phyloP scores from a whole-genome alignment of 495 filamentous ascomycete species.

The Lasiosphaeriaceae sp. region DNA sequence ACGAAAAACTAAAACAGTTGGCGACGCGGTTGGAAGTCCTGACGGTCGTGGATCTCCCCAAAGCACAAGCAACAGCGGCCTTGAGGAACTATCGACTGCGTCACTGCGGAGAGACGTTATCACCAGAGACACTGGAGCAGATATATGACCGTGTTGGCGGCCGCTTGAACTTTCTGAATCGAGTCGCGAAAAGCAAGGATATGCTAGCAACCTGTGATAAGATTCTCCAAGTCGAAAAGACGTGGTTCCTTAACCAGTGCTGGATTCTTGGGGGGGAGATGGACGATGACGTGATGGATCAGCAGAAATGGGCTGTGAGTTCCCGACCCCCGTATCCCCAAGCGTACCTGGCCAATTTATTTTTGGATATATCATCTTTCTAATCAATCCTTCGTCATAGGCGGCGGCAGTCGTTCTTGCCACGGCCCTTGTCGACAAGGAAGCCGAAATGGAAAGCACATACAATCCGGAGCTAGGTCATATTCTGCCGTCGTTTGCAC shows the following conservation, averaged over 20 bases:
- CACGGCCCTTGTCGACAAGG: constrained; percentile 77
- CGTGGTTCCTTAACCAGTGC: constrained; percentile 92
- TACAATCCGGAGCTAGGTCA: constrained; percentile 67
- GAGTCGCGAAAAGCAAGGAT: constrained; percentile 75
- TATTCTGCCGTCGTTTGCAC: constrained; percentile 72
- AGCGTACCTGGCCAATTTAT: background rate
- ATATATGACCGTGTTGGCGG: constrained; percentile 85
- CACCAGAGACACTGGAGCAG: constrained; percentile 56
- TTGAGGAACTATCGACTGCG: constrained; percentile 69
- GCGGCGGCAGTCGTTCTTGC: constrained; percentile 93
- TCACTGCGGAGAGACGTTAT: constrained; percentile 59
- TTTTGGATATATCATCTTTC: background rate
- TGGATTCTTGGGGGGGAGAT: constrained; percentile 89
- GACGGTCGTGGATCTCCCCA: constrained; percentile 74
- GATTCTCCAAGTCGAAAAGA: constrained; percentile 80
- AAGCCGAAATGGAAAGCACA: constrained; percentile 59
- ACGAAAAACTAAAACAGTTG: constrained; percentile 85
- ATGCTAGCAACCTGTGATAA: constrained; percentile 73
- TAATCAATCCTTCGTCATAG: constrained; percentile 27
- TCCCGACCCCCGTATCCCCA: background rate
- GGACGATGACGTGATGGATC: constrained; percentile 99
- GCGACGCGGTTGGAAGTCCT: constrained; percentile 90
- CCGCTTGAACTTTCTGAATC: constrained; percentile 77
- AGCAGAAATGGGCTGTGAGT: constrained; percentile 88
- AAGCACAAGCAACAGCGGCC: constrained; percentile 67